phyloP scores from a whole-genome alignment of 1,139 yeast genomes.

The Geotrichum carabidarum region DNA sequence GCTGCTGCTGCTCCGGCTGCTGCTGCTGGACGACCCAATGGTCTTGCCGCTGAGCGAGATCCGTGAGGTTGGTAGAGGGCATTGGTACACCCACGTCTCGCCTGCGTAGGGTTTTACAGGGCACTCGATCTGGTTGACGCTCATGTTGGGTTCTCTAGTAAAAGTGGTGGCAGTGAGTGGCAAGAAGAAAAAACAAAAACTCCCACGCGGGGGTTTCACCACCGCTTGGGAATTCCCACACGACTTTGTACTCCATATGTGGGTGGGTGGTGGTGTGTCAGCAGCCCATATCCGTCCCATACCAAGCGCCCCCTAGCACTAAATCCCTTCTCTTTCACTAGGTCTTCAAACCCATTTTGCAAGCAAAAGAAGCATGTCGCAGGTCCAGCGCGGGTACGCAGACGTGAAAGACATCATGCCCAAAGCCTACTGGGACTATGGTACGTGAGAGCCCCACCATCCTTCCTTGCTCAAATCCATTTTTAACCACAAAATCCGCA shows the following conservation, averaged over 20 bases:
- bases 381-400: conserved; percentile 69
- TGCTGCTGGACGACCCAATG: background rate
- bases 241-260: background rate
- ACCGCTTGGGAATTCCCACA: background rate
- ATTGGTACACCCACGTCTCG: conserved; percentile 2
- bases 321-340: background rate
- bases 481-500: conserved; percentile 3
- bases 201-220: background rate
- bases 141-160: conserved; percentile 1
- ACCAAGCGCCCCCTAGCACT: background rate
- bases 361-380: too few relatives aligned
- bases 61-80: background rate
- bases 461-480: background rate
- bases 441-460: conserved; percentile 21
- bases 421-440: conserved; percentile 82
- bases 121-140: conserved; percentile 4
- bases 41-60: conserved; percentile 2
- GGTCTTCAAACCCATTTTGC: background rate
- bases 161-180: background rate
- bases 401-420: conserved; percentile 72
- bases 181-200: background rate
- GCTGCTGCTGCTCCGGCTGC: background rate
- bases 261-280: background rate
- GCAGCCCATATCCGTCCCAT: background rate
- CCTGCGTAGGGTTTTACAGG: conserved; percentile 5